Conservation (phyloP, 1,284 basidiomycete species). For the Ganoderma resinaceum region DNA sequence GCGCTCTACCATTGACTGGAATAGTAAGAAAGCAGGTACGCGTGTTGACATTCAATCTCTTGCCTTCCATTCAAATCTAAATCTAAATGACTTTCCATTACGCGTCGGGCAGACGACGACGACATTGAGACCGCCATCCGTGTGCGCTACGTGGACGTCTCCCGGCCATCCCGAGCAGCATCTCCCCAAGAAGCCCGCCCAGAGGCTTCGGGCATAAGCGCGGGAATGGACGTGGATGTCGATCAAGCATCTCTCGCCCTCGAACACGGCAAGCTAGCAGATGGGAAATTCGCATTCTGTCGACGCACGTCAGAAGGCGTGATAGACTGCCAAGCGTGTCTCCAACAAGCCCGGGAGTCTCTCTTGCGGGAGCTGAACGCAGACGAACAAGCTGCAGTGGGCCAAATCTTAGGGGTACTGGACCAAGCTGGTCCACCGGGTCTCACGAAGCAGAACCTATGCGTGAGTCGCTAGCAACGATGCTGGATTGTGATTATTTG, state of each 20-base stretch:
- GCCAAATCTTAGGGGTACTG: conserved; percentile 50
- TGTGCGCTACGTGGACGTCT: conserved; percentile 50
- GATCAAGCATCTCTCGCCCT: conserved; percentile 5
- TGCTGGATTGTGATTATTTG: not conserved
- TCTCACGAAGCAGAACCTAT: conserved; percentile 51
- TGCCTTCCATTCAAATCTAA: not conserved
- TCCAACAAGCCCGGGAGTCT: conserved; percentile 50
- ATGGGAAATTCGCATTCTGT: conserved; percentile 60
- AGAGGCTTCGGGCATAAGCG: conserved; percentile 11
- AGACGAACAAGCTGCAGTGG: conserved; percentile 45
- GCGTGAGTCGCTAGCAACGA: conserved; percentile 44
- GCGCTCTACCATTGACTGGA: conserved; percentile 71
- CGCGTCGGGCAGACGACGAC: conserved; percentile 66
- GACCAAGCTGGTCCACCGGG: conserved; percentile 53
- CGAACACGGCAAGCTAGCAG: conserved; percentile 54
- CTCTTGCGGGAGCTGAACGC: conserved; percentile 45
- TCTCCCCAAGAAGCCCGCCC: conserved; percentile 19
- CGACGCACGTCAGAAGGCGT: conserved; percentile 49
- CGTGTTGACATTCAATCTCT: conserved; percentile 6
- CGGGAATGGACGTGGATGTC: conserved; percentile 9
- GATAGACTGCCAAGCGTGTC: conserved; percentile 66
- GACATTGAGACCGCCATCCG: conserved; percentile 73
- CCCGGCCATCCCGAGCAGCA: conserved; percentile 10
- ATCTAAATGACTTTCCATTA: not conserved
- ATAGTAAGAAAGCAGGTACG: conserved; percentile 85